Evolutionary conservation across 2,329 filamentous ascomycete species (phyloP).

Genomic region (Helotiales sp.): DNA sequence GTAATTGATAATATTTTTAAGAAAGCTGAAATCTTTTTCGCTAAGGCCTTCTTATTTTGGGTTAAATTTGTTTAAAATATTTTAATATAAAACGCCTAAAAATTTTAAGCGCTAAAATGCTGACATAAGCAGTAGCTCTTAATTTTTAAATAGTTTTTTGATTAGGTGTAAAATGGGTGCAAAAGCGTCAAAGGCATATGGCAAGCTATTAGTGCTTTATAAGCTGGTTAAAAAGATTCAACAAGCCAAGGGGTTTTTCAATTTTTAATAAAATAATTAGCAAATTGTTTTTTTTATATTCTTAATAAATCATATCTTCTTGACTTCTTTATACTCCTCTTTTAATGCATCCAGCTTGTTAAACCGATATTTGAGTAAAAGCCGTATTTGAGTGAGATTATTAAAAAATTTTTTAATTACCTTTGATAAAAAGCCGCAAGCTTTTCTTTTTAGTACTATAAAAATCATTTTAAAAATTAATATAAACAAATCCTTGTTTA

Average conservation of each 20-base stretch:
- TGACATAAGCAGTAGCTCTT: constrained; percentile 2
- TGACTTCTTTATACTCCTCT: constrained; percentile 6
- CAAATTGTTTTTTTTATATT: constrained; percentile 1
- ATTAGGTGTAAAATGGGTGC: constrained; percentile 7
- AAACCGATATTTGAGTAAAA: constrained; percentile 9
- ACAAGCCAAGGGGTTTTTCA: constrained; percentile 11
- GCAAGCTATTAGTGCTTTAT: background rate
- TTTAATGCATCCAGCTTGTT: background rate
- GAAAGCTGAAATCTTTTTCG: constrained; percentile 4
- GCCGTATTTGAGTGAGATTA: constrained; percentile 6
- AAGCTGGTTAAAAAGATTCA: constrained; percentile 12
- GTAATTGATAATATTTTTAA: background rate
- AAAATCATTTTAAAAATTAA: background rate
- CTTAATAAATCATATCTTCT: constrained; percentile 5
- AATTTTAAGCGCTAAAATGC: background rate
- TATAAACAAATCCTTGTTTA: background rate
- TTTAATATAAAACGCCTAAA: background rate
- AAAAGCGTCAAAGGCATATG: background rate
- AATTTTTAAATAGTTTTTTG: constrained; percentile 6
- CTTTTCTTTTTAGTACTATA: constrained; percentile 1
- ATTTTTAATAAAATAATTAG: constrained; percentile 6
- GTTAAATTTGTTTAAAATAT: background rate
- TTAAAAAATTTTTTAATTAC: background rate
- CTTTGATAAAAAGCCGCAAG: constrained; percentile 6
- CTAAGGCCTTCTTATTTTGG: constrained; percentile 1